These are phyloP conservation scores for Globisporangium perplexum DNA, from an alignment of 352 stramenopile species.

Conservation along the genomic window DNA sequence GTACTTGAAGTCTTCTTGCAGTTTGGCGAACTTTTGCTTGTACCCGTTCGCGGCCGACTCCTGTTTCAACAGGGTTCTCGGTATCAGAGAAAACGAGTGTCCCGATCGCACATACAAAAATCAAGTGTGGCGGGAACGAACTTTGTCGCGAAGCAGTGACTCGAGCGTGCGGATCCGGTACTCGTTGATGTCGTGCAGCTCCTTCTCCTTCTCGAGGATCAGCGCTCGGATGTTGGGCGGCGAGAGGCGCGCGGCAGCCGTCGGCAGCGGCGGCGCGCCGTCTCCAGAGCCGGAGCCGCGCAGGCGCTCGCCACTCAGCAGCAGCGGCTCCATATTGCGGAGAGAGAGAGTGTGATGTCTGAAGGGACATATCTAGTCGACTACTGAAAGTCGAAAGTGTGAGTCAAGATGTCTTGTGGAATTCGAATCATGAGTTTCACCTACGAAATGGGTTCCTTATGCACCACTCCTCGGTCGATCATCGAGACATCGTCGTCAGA, in stretches of 20 bases:
- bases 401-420: background rate
- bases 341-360: background rate
- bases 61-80: constrained; percentile 11
- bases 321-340: background rate
- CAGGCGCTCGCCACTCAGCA: constrained; percentile 1
- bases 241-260: constrained; percentile 21
- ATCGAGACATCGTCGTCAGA: constrained; percentile 1
- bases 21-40: constrained; percentile 77
- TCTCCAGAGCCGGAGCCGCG: background rate
- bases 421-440: background rate
- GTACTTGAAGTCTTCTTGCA: constrained; percentile 93
- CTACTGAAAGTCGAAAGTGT: background rate
- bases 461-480: background rate
- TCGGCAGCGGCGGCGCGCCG: background rate
- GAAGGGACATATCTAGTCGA: background rate
- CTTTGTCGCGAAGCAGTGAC: constrained; percentile 71
- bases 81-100: background rate
- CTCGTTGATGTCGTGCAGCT: constrained; percentile 92
- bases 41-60: constrained; percentile 34
- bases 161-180: constrained; percentile 84
- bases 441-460: background rate
- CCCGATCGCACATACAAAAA: background rate
- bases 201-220: constrained; percentile 88
- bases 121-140: constrained; percentile 8
- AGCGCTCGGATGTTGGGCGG: constrained; percentile 78